Evolutionary conservation across 768 basidiomycete species (phyloP).

Genomic region (Chalciporus chontae): DNA sequence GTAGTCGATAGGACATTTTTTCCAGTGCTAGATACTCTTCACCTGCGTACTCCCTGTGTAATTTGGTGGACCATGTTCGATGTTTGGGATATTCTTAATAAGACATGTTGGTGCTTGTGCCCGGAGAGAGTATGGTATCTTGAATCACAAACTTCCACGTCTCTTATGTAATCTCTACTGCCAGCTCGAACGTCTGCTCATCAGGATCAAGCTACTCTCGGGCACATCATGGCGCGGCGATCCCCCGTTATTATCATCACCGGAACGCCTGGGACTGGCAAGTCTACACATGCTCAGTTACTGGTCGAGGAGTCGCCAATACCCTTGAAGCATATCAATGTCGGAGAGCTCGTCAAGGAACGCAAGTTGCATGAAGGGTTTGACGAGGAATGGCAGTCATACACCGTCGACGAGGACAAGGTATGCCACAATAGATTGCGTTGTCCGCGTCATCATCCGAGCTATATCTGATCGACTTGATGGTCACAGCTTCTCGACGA

Average conservation of each 20-base stretch:
- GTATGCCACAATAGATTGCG: constrained; percentile 42
- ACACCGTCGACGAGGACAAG: constrained; percentile 94
- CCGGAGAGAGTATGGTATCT: no score
- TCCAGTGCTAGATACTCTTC: no score
- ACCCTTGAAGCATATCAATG: constrained; percentile 78
- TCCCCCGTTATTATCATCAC: constrained; percentile 79
- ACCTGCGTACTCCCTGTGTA: not conserved
- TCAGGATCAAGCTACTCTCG: not conserved
- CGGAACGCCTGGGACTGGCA: constrained; percentile 94
- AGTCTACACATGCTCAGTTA: constrained; percentile 89
- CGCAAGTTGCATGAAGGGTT: constrained; percentile 76
- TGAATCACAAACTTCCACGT: no score
- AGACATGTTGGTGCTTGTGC: no score
- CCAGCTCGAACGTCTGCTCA: not conserved
- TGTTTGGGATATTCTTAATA: no score
- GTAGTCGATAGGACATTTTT: not conserved
- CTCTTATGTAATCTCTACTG: constrained; percentile 3
- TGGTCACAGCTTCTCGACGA: constrained; percentile 74
- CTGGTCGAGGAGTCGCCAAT: constrained; percentile 69
- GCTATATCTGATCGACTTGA: not conserved
- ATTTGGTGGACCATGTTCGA: no score
- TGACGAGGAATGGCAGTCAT: constrained; percentile 94
- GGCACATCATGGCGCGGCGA: constrained; percentile 20
- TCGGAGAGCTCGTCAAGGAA: constrained; percentile 88
- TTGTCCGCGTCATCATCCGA: not conserved